Evolutionary conservation across 495 filamentous ascomycete genomes (phyloP), one percentile per base, ranked within the genome.

Genomic region (Staphylotrichum longicolle): DNA sequence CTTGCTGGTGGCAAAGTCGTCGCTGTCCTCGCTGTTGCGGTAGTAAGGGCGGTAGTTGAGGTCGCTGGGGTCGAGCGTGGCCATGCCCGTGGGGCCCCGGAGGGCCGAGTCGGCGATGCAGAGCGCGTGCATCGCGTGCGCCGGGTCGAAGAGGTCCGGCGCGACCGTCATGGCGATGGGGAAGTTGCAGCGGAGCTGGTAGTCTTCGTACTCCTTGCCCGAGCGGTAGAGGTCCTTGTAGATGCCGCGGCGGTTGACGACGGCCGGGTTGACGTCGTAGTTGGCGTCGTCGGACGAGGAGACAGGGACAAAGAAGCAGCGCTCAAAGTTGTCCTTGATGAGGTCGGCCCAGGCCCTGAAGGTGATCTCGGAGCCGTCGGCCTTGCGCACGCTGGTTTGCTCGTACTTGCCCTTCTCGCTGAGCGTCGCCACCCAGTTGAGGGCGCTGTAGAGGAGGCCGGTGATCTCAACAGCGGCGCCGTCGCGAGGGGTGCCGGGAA

Each of bases 211-310:
- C 63, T 94, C 91, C 73, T 96, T 96, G 51, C 91, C 91, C 48
- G 89, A 92, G 51, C 82, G 85, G 78, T 93, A 96, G 6, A 98
- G 80, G 73, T 99, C 95, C 76, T 98, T 99, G 80, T 98, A 99
- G 72, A 99, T 94, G 57, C 94, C 95, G 30, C 93, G 86, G 45
- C 94, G 88, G 74, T 92, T 91, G 74, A 97, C 77, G 48, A 96
- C 78, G 7, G 75, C 77, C 10, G 89, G 47, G 74, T 97, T 93
- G 64, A 98, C 79, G 65, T 91, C 90, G 75, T 95, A 91, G 15
- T 87, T 72, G 48, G 58, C 54, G 70, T 96, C 93, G 14, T 96
- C 86, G 1, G 77, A 78, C 8, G 83, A 65, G 52, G 87, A 77
- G 10, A 79, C 56, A 6, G 95, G 95, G 40, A 99, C 78, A 66